phyloP scores from a whole-genome alignment of 805 yeast genomes.

The Metschnikowia arizonensis region DNA sequence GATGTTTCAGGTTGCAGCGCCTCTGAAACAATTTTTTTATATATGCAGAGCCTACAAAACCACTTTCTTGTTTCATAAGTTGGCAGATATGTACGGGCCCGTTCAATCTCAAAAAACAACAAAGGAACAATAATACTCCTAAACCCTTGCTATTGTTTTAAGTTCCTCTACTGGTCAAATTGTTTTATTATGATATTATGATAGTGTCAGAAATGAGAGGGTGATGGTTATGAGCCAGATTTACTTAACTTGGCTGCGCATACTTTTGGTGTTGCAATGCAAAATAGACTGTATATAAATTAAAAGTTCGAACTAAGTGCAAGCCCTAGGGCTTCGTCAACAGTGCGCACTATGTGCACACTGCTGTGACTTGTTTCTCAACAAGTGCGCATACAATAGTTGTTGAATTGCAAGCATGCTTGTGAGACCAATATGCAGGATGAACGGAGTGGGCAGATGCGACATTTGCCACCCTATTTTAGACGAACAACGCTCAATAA shows the following conservation, averaged over 20 bases:
- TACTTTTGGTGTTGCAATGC: neutral
- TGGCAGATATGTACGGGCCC: neutral
- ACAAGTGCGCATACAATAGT: neutral
- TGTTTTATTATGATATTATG: neutral
- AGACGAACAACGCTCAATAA: too few relatives aligned
- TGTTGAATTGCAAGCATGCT: too few relatives aligned
- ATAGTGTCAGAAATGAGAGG: neutral
- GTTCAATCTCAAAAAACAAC: too few relatives aligned
- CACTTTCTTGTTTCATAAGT: conserved; percentile 1
- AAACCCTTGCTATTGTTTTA: too few relatives aligned
- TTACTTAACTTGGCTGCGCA: neutral
- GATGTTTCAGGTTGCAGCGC: neutral
- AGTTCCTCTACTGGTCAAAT: neutral
- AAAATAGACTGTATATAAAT: neutral
- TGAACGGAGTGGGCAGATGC: too few relatives aligned
- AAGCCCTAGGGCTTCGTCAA: too few relatives aligned
- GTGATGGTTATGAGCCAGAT: neutral
- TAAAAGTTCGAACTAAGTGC: neutral
- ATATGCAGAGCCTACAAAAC: neutral
- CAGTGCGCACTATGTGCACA: too few relatives aligned
- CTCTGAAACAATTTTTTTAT: neutral
- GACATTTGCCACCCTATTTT: too few relatives aligned
- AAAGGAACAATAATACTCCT: too few relatives aligned
- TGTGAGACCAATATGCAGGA: too few relatives aligned
- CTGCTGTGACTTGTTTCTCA: too few relatives aligned